Base-by-base conservation (phyloP, 1,284 basidiomycete species). In the Waitea zeae region DNA sequence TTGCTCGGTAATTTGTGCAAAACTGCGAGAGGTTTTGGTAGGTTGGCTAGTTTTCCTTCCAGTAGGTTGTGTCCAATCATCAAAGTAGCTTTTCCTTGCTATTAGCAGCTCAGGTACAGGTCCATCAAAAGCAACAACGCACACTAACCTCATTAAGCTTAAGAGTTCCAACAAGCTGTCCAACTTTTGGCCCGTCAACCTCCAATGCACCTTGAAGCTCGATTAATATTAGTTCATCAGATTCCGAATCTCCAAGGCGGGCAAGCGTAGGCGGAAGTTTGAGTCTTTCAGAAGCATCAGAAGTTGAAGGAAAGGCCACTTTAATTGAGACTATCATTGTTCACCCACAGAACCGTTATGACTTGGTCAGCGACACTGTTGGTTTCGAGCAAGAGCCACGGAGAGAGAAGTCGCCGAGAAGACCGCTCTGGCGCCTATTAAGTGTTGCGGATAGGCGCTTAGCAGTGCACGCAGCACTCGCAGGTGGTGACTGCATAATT, bases 61-160 rank as follows among this genome's bases (percentile, higher is more conserved):
- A 95, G 69, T 12, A 88, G 60, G 48, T 95, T 84, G 52, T 92
- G 78, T 5, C 88, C 88, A 38, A 95, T 79, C 40, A 68, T 58
- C 3, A 95, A 61, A 0, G 76, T 84, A 1, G 84, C 75, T 45
- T 79, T 81, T 42, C 73, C 74, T 77, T 86, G 44, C 32, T 26
- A 31, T 2, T 33, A 5, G 13, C 6, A 27, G 13, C 14, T n/a
- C 17, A n/a, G 7, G n/a, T 26, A 26, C 7, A 26, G 22, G 22
- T 26, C 7, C 7, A 26, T 26, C n/a, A n/a, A n/a, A n/a, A n/a
- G n/a, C n/a, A n/a, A n/a, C n/a, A n/a, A 17, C 26, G 20, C 20
- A 24, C n/a, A 17, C 35, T 33, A 38, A 37, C 40, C 55, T 68
- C 62, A 28, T 67, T 64, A 4, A 79, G 56, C 30, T 53, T 61